Percentiles rank a stretch among this genome's conserved stretches.
These are phyloP conservation scores for Fusarium azukiicola DNA, from an alignment of 2,329 filamentous ascomycete species.

Conservation along the genomic window DNA sequence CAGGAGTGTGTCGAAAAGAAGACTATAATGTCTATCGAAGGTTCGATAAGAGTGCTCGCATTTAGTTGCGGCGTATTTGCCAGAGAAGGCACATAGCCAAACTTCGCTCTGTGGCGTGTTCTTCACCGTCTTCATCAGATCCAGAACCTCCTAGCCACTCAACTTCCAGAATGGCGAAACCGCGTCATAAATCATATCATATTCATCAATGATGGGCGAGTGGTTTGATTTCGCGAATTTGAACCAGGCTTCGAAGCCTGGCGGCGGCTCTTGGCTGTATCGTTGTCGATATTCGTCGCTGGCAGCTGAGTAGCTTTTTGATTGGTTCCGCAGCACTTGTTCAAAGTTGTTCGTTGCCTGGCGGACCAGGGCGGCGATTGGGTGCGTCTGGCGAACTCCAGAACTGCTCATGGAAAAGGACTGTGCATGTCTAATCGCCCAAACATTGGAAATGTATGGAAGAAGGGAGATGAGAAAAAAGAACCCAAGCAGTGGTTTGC, in stretches of 20 bases:
- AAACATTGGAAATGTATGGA: slow-evolving; percentile 57
- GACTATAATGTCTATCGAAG: slow-evolving; percentile 59
- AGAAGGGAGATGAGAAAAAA: slow-evolving; percentile 56
- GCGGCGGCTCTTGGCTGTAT: slow-evolving; percentile 67
- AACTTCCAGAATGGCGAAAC: slow-evolving; percentile 66
- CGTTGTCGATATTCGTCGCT: slow-evolving; percentile 66
- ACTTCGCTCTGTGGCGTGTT: slow-evolving; percentile 56
- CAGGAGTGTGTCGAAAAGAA: slow-evolving; percentile 58
- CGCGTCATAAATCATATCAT: slow-evolving; percentile 65
- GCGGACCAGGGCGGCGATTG: slow-evolving; percentile 59
- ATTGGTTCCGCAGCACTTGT: slow-evolving; percentile 60
- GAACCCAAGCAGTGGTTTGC: slow-evolving; percentile 55
- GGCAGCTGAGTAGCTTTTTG: slow-evolving; percentile 60
- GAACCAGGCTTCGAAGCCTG: slow-evolving; percentile 71
- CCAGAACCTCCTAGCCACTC: slow-evolving; percentile 58
- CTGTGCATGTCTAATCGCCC: slow-evolving; percentile 47
- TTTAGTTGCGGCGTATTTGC: slow-evolving; percentile 48
- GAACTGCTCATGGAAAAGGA: slow-evolving; percentile 28
- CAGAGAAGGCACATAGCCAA: slow-evolving; percentile 62
- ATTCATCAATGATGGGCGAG: slow-evolving; percentile 73
- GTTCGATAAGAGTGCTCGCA: slow-evolving; percentile 60
- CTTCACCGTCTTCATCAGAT: slow-evolving; percentile 54
- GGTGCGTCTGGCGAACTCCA: slow-evolving; percentile 53
- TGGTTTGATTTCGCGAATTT: slow-evolving; percentile 63
- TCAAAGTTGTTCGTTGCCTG: slow-evolving; percentile 58